These are phyloP conservation scores for Nectriaceae sp. DNA, from an alignment of 2,329 filamentous ascomycete species.

Conservation along the genomic window DNA sequence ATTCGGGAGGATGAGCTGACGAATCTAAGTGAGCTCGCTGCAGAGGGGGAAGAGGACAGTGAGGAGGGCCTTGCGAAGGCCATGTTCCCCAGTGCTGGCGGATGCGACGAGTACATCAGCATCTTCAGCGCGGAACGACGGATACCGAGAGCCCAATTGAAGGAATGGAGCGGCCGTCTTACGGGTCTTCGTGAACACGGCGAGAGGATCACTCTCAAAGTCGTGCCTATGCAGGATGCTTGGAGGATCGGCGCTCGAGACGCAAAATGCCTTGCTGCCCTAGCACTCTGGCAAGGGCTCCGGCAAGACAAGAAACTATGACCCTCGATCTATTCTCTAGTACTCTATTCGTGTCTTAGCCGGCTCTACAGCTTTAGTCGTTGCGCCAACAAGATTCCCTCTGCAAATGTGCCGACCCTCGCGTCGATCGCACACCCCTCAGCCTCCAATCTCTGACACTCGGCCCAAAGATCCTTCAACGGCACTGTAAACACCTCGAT, in stretches of 20 bases:
- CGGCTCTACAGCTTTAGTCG: conserved; percentile 3
- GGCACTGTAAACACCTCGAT: conserved; percentile 77
- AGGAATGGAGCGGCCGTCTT: conserved; percentile 57
- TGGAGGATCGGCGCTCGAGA: conserved; percentile 61
- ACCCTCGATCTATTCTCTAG: conserved; percentile 9
- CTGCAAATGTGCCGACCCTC: conserved; percentile 1
- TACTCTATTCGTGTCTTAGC: not conserved
- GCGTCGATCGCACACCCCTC: conserved; percentile 78
- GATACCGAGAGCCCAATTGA: conserved; percentile 50
- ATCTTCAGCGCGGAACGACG: conserved; percentile 59
- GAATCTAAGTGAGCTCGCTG: conserved; percentile 54
- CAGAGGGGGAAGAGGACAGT: conserved; percentile 26
- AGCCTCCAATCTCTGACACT: conserved; percentile 66
- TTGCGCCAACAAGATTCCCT: conserved; percentile 19
- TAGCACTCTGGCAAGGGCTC: conserved; percentile 60
- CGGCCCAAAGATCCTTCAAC: conserved; percentile 62
- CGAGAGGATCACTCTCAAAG: conserved; percentile 63
- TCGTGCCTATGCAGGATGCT: conserved; percentile 57
- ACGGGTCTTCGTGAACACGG: conserved; percentile 60
- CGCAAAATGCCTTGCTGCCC: conserved; percentile 59
- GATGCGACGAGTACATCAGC: conserved; percentile 61
- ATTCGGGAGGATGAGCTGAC: conserved; percentile 50
- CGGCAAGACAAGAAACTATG: conserved; percentile 47
- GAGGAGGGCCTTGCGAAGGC: conserved; percentile 45
- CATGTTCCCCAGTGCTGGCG: conserved; percentile 60